Base-by-base conservation (phyloP, 176 grass and related monocot genomes). In the Triticum monococcum region DNA sequence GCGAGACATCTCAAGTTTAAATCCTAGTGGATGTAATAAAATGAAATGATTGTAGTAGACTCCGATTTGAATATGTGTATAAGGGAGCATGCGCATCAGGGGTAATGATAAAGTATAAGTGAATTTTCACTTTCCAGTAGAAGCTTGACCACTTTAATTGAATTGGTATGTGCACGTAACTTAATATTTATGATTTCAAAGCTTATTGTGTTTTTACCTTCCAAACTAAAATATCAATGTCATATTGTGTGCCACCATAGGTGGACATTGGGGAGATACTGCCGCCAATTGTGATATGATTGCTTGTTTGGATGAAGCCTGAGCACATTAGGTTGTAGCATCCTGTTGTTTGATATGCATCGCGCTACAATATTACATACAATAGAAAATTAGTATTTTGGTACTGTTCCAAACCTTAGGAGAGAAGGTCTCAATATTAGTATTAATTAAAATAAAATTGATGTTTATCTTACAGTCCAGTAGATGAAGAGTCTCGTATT, bases 321-420 rank as follows among this genome's bases (percentile, higher is more conserved):
- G 95, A 90, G 84, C 92, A 94, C 14, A 90, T 72, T 67, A 97
- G 82, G 86, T 97, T 97, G 88, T 94, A 97, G 59, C 95, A 97
- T 82, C 92, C 92, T 69, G 94, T 97, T 60, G 88, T 78, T 70
- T 92, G 86, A 85, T 97, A 94, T 1, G 90, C 94, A 94, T 97
- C 90, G 1, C 90, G 89, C 94, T 97, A 61, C 83, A 90, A 80
- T 74, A 78, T 52, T 91, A 56, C 66, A 72, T 40, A 43, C 36
- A 81, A 84, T 70, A 79, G 20, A 82, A 82, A 73, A 66, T 69
- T 46, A 78, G 59, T 81, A 63, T 7, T 28, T 64, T 52, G 28
- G 60, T 28, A 17, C 2, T 52, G 0, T 50, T 50, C 46, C 13
- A 1, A 16, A 50, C 1, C 46, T 16, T 50, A 50, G 46, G 46